phyloP scores from a whole-genome alignment of 2,329 filamentous ascomycete species.

The Nigrograna mackinnonii region DNA sequence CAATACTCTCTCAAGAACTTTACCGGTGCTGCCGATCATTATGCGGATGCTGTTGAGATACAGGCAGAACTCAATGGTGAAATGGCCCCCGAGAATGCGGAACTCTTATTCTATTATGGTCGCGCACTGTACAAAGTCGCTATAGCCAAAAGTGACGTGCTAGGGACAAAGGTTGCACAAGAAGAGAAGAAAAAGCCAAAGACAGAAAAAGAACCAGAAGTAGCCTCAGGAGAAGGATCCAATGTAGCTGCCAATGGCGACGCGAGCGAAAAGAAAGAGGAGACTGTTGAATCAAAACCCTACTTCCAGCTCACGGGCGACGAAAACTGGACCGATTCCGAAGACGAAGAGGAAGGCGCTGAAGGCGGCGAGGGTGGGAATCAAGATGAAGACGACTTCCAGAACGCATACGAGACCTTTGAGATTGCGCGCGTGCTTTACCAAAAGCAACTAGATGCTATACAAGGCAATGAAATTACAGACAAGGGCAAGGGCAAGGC shows the following conservation, averaged over 20 bases:
- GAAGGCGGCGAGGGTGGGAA: conserved; percentile 49
- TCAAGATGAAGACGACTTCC: conserved; percentile 65
- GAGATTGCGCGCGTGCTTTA: conserved; percentile 65
- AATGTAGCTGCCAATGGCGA: conserved; percentile 34
- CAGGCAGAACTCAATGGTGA: conserved; percentile 93
- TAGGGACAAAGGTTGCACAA: conserved; percentile 76
- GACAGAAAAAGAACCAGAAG: conserved; percentile 50
- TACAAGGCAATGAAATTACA: conserved; percentile 30
- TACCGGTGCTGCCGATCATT: conserved; percentile 81
- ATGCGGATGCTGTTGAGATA: conserved; percentile 84
- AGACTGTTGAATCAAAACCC: conserved; percentile 66
- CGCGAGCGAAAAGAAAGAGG: conserved; percentile 47
- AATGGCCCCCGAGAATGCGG: conserved; percentile 85
- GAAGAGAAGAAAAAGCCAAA: conserved; percentile 57
- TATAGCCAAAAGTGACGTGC: conserved; percentile 89
- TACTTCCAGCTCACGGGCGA: conserved; percentile 93
- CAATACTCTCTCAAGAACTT: conserved; percentile 91
- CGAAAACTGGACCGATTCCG: conserved; percentile 81
- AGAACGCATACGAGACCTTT: conserved; percentile 65
- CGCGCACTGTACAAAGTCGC: conserved; percentile 93
- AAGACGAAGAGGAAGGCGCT: conserved; percentile 67
- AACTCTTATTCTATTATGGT: conserved; percentile 92
- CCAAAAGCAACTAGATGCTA: conserved; percentile 57
- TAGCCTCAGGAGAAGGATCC: conserved; percentile 39
- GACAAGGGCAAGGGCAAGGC: conserved; percentile 52